Percentiles rank a stretch among this genome's conserved stretches.
These are phyloP conservation scores for Glebionis coronaria DNA, from an alignment of 129 eudicot genomes.

Conservation along the genomic window DNA sequence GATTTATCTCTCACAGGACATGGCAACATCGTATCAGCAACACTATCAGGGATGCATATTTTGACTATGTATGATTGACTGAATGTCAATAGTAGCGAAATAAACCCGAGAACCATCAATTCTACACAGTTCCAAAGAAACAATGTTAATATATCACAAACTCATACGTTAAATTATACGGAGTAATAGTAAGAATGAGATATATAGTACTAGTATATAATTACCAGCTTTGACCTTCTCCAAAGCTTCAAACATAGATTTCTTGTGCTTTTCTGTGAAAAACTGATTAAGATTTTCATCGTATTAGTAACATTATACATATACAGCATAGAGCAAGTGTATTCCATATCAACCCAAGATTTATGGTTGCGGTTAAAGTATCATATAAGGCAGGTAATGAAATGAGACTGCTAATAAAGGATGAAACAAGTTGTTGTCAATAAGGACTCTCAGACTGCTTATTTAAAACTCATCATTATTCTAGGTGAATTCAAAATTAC, in stretches of 20 bases:
- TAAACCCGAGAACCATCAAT: constrained; percentile 90
- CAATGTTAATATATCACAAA: not conserved
- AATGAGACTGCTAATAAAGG: not conserved
- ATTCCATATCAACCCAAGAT: no score
- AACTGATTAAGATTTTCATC: constrained; percentile 36
- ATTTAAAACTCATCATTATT: not conserved
- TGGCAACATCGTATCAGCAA: constrained; percentile 80
- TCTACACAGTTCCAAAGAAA: constrained; percentile 42
- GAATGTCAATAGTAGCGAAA: constrained; percentile 70
- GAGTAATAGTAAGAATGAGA: constrained; percentile 1
- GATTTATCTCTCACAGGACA: constrained; percentile 34
- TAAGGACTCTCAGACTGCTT: not conserved
- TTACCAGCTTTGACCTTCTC: constrained; percentile 88
- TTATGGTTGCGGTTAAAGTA: not conserved
- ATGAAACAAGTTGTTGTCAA: not conserved
- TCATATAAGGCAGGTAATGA: not conserved
- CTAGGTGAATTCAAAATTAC: not conserved
- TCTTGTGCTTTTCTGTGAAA: constrained; percentile 59
- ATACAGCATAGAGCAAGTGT: no score
- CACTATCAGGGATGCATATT: constrained; percentile 58
- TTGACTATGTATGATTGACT: constrained; percentile 63
- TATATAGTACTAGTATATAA: not conserved
- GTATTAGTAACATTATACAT: constrained; percentile 9
- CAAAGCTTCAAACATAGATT: constrained; percentile 77
- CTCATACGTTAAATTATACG: not conserved